Evolutionary conservation across 495 filamentous ascomycete species (phyloP).

Genomic region (Neurospora discreta): DNA sequence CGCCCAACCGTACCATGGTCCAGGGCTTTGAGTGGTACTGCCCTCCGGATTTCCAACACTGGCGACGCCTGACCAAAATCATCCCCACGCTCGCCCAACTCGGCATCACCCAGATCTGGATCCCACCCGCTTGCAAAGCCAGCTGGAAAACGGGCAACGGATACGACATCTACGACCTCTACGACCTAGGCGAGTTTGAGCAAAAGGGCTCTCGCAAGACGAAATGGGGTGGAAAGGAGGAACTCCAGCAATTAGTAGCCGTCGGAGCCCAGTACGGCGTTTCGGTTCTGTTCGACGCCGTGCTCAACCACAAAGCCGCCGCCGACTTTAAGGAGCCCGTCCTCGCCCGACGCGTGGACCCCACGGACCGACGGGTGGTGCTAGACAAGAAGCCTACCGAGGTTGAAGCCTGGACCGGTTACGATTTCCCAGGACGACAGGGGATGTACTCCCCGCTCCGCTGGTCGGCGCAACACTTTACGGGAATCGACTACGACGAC

Average conservation of each 20-base stretch:
- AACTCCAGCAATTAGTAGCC: conserved; percentile 41
- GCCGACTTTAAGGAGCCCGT: conserved; percentile 53
- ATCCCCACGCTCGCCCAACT: conserved; percentile 45
- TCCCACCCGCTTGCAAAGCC: conserved; percentile 67
- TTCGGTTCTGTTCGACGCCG: conserved; percentile 60
- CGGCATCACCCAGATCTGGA: conserved; percentile 58
- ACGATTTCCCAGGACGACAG: conserved; percentile 51
- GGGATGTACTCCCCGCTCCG: conserved; percentile 48
- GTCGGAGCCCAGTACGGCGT: conserved; percentile 40
- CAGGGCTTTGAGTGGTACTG: conserved; percentile 73
- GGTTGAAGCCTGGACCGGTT: conserved; percentile 60
- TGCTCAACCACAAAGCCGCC: conserved; percentile 66
- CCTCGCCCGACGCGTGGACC: conserved; percentile 47
- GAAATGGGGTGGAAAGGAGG: conserved; percentile 59
- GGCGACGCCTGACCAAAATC: conserved; percentile 42
- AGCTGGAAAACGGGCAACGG: conserved; percentile 50
- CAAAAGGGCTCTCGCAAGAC: conserved; percentile 53
- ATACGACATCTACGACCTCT: conserved; percentile 70
- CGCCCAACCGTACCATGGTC: conserved; percentile 49
- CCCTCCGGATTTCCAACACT: conserved; percentile 52
- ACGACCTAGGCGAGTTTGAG: conserved; percentile 73
- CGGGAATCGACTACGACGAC: conserved; percentile 57
- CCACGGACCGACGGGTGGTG: conserved; percentile 44
- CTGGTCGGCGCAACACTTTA: conserved; percentile 61
- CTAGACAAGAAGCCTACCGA: conserved; percentile 36